These are phyloP conservation scores for Cadophora sp. DNA, from an alignment of 2,329 filamentous ascomycete genomes.

Conservation along the genomic window DNA sequence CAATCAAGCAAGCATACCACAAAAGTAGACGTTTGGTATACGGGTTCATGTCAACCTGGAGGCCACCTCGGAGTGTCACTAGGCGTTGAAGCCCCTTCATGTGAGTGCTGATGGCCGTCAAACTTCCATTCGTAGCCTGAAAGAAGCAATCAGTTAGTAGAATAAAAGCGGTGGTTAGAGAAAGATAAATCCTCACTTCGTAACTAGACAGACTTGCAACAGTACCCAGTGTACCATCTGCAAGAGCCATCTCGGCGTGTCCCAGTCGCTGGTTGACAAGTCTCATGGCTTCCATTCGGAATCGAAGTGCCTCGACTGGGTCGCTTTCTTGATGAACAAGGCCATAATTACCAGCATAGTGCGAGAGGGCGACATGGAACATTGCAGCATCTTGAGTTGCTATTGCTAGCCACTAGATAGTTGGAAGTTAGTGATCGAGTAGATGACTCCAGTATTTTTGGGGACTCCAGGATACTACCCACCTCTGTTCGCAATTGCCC, in stretches of 20 bases:
- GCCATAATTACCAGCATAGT: conserved; percentile 32
- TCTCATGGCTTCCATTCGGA: conserved; percentile 31
- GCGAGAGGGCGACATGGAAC: conserved; percentile 31
- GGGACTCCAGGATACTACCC: neutral
- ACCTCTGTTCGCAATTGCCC: conserved; percentile 22
- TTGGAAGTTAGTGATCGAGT: neutral
- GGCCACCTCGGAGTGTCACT: conserved; percentile 25
- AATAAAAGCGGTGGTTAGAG: neutral
- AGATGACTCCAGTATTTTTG: neutral
- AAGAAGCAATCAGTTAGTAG: neutral
- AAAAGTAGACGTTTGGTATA: conserved; percentile 24
- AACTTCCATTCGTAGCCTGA: conserved; percentile 30
- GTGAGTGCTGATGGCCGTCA: conserved; percentile 22
- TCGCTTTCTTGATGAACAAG: conserved; percentile 25
- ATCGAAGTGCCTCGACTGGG: conserved; percentile 28
- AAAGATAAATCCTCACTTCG: conserved; percentile 23
- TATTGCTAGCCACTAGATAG: conserved; percentile 27
- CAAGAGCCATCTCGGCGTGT: conserved; percentile 16
- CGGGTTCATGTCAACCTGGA: conserved; percentile 19
- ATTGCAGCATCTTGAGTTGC: conserved; percentile 29
- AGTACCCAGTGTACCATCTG: conserved; percentile 27
- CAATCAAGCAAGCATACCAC: conserved; percentile 22
- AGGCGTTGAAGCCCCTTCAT: conserved; percentile 28
- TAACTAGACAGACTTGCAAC: conserved; percentile 33
- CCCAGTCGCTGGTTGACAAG: conserved; percentile 30